Percentiles rank a stretch among this genome's conserved stretches.
Evolutionary conservation across 2,329 filamentous ascomycete species (phyloP).

Genomic region (Chrysoporthe cubensis): DNA sequence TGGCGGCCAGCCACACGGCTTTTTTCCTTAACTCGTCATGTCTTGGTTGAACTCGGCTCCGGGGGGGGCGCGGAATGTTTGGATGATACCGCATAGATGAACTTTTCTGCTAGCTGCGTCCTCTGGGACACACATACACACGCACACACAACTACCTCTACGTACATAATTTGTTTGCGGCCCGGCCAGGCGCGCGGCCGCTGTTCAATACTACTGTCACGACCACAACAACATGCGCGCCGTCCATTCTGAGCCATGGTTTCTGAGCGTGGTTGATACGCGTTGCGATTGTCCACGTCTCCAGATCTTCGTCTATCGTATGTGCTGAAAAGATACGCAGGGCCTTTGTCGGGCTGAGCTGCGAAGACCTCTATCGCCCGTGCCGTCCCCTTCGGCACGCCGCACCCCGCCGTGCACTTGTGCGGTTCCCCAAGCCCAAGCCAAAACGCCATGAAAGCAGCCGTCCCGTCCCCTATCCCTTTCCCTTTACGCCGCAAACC

Average conservation of each 20-base stretch:
- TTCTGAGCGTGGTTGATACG: too few relatives aligned
- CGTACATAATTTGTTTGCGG: conserved; percentile 16
- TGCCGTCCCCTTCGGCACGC: too few relatives aligned
- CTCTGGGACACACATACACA: background rate
- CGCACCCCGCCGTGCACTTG: background rate
- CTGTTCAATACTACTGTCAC: background rate
- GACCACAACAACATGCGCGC: background rate
- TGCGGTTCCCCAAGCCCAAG: background rate
- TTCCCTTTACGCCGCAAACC: background rate
- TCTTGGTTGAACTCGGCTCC: background rate
- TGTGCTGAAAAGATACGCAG: too few relatives aligned
- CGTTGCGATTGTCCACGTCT: too few relatives aligned
- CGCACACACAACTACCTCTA: background rate
- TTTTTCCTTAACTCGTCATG: background rate
- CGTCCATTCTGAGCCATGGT: too few relatives aligned
- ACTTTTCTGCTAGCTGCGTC: background rate
- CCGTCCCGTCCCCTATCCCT: background rate
- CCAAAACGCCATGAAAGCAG: background rate
- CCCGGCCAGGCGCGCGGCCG: conserved; percentile 1
- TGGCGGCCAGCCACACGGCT: conserved; percentile 5
- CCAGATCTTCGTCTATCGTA: too few relatives aligned
- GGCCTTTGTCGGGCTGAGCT: background rate
- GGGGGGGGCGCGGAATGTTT: background rate
- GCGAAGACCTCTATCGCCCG: too few relatives aligned
- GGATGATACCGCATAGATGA: conserved; percentile 20